Percentiles rank a stretch among this genome's conserved stretches.
Evolutionary conservation across 2,329 filamentous ascomycete genomes (phyloP).

Genomic region (Nannizziopsis barbatae): DNA sequence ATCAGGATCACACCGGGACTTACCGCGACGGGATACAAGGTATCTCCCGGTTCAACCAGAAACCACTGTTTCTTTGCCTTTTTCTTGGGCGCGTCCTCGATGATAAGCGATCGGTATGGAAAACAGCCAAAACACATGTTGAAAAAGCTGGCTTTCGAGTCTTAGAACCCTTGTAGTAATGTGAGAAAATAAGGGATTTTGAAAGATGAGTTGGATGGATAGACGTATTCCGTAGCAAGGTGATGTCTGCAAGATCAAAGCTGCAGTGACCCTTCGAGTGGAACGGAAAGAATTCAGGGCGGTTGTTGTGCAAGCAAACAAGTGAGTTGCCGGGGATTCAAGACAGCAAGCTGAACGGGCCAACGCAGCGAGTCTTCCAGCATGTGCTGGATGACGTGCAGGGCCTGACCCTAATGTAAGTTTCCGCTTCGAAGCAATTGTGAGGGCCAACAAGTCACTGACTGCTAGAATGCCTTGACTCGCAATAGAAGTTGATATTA

Average conservation of each 20-base stretch:
- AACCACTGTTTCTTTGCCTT: conserved; percentile 13
- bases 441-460: background rate
- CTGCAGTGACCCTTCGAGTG: conserved; percentile 3
- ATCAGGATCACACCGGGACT: conserved; percentile 1
- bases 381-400: background rate
- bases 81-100: conserved; percentile 15
- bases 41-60: conserved; percentile 14
- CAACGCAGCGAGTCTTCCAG: background rate
- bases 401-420: background rate
- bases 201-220: background rate
- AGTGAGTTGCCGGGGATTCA: background rate
- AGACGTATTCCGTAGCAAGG: too few species aligned
- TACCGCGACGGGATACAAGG: conserved; percentile 13
- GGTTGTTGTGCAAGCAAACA: background rate
- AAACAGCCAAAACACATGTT: conserved; percentile 15
- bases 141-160: background rate
- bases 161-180: background rate
- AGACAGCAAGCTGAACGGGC: too few species aligned
- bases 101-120: conserved; percentile 14
- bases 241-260: background rate
- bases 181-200: background rate
- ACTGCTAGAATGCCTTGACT: background rate
- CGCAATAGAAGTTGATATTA: background rate
- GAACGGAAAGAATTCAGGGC: background rate
- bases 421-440: background rate